Base-by-base conservation (phyloP, 2,329 filamentous ascomycete species). In the Colletotrichum magnum region DNA sequence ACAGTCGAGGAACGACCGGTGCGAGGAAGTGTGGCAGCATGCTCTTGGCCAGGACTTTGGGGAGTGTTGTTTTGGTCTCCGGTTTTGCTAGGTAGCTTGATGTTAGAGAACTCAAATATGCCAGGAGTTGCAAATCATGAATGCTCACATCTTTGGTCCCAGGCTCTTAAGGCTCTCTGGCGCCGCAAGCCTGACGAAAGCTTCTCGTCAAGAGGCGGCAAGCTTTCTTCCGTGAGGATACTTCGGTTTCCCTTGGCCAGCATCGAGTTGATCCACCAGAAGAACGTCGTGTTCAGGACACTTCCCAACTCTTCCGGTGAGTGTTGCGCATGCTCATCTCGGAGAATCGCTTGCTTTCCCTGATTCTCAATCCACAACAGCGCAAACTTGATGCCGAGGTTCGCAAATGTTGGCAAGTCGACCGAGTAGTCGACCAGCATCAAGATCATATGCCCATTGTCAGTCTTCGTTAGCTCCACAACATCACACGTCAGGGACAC, bases 221-320 rank as follows among this genome's bases (percentile, higher is more conserved):
- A 54, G 4, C 13, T 48, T 0, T 68, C 61, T 39, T 15, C 61
- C 1, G 41, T 26, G 4, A 68, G 53, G 21, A 68, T 26, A 10
- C 18, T 28, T 3, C 16, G 28, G 53, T 65, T 48, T 21, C 61
- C 65, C 1, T 4, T 16, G 4, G 16, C 47, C 2, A 68, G 13
- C 9, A 65, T 65, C 9, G 65, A 13, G 15, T 68, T 68, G 28
- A 65, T 68, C 61, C 65, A 68, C 50, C 65, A 64, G 4, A 68
- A 59, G 21, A 68, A 65, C 1, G 24, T 48, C 9, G 39, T 47
- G 28, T 32, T 45, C 3, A 68, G 7, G 4, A 65, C 28, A n/a
- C 21, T 28, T 16, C 24, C 41, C 15, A 45, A 4, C 24, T 68
- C 15, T 45, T 68, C 65, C 5, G 65, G 65, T 6, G 48, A 28